Conservation (phyloP, 805 yeast species). For the Kregervanrija pseudodelftensis region DNA sequence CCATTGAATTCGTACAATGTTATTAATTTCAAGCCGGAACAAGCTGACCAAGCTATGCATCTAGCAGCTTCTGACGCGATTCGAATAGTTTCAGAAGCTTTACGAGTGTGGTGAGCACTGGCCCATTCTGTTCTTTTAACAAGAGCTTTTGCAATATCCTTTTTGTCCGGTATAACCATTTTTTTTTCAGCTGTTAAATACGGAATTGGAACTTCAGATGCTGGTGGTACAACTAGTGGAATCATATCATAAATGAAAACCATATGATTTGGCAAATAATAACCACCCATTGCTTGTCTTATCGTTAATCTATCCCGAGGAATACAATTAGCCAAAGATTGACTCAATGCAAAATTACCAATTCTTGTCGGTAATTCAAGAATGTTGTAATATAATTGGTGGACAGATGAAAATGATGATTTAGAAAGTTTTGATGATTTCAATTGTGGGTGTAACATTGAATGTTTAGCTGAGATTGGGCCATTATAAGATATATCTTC, state of each 20-base stretch:
- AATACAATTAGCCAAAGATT: conserved; percentile 14
- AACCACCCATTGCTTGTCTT: conserved; percentile 10
- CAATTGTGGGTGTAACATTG: neutral
- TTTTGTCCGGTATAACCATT: conserved; percentile 31
- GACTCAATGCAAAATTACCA: conserved; percentile 9
- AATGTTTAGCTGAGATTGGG: neutral
- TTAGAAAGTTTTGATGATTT: neutral
- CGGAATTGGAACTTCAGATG: conserved; percentile 38
- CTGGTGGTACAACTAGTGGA: conserved; percentile 27
- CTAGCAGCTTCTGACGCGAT: conserved; percentile 31
- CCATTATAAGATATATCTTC: conserved; percentile 6
- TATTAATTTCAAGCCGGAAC: conserved; percentile 17
- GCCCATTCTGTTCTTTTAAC: conserved; percentile 32
- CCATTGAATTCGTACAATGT: conserved; percentile 25
- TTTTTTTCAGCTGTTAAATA: conserved; percentile 35
- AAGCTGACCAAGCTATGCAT: conserved; percentile 24
- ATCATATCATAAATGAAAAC: conserved; percentile 27
- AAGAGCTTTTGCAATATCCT: conserved; percentile 27
- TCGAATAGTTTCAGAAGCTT: conserved; percentile 35
- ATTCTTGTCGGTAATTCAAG: conserved; percentile 11
- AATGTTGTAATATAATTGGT: neutral
- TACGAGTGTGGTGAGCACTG: conserved; percentile 31
- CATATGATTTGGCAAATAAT: conserved; percentile 26
- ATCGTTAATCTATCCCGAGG: conserved; percentile 17
- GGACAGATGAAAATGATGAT: neutral